Conservation (phyloP, 345 rosid species). For the Conringia planisiliqua region DNA sequence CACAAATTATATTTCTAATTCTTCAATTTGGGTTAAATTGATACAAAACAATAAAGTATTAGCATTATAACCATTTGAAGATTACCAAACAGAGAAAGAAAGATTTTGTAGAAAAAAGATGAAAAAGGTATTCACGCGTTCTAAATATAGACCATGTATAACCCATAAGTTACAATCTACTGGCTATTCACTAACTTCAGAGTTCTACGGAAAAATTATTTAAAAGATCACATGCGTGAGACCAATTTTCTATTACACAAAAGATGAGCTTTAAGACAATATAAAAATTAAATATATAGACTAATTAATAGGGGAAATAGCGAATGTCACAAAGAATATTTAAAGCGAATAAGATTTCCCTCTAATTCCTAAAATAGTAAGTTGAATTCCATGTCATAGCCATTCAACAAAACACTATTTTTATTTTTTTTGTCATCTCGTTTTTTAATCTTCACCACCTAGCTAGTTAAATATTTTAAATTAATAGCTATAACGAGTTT, state of each 20-base stretch:
- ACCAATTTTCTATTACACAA: neutral
- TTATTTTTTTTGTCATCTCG: neutral
- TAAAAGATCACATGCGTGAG: neutral
- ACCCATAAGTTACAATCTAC: too few relatives aligned
- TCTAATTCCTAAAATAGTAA: constrained; percentile 41
- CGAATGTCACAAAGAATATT: neutral
- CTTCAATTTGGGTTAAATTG: too few relatives aligned
- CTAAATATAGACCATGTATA: too few relatives aligned
- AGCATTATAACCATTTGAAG: neutral
- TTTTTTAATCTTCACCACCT: neutral
- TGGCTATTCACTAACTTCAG: too few relatives aligned
- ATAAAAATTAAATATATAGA: neutral
- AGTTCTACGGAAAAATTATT: too few relatives aligned
- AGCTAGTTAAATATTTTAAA: neutral
- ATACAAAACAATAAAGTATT: neutral
- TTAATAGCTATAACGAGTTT: neutral
- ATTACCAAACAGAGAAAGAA: neutral
- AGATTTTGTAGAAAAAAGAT: neutral
- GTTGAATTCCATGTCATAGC: constrained; percentile 63
- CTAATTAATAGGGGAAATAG: neutral
- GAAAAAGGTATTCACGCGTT: neutral
- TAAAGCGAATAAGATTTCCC: constrained; percentile 26
- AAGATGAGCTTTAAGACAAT: neutral
- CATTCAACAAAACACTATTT: constrained; percentile 6
- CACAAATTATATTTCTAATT: too few relatives aligned